A percentile compares a stretch with the other conserved stretches of the same genome.
phyloP scores from a whole-genome alignment of 768 basidiomycete species.

The Amanita phalloides region DNA sequence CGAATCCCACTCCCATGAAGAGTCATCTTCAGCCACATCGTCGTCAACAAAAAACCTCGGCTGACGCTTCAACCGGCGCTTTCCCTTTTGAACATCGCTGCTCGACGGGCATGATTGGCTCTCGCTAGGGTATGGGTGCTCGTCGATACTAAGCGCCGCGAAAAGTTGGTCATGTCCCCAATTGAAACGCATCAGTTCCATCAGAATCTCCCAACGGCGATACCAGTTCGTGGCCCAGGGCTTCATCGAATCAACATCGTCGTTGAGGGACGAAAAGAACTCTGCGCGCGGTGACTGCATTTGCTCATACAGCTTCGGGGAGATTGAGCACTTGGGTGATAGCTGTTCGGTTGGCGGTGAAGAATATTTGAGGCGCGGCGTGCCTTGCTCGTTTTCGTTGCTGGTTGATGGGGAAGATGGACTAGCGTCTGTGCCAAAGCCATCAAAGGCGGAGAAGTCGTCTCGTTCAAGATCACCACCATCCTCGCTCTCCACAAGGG shows the following conservation, averaged over 20 bases:
- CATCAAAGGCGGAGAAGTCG: constrained; percentile 7
- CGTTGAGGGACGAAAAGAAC: constrained; percentile 7
- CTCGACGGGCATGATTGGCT: background rate
- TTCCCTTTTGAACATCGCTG: background rate
- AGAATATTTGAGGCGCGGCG: background rate
- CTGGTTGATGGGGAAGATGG: background rate
- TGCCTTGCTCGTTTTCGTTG: background rate
- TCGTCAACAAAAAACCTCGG: background rate
- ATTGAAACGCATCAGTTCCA: constrained; percentile 23
- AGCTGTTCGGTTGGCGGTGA: background rate
- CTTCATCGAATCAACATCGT: constrained; percentile 6
- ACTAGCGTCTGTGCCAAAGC: background rate
- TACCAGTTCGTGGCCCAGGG: constrained; percentile 42
- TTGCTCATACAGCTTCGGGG: background rate
- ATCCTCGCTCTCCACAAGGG: constrained; percentile 41
- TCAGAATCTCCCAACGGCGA: constrained; percentile 41
- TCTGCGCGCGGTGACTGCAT: constrained; percentile 1
- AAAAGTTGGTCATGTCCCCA: constrained; percentile 1
- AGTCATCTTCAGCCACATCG: background rate
- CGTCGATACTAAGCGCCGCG: background rate
- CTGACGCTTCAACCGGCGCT: constrained; percentile 1
- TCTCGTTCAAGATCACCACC: constrained; percentile 18
- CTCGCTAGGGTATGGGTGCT: background rate
- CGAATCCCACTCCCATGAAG: background rate
- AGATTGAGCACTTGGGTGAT: background rate